phyloP scores from a whole-genome alignment of 306 rosid genomes.

The Cucumis hystrix region DNA sequence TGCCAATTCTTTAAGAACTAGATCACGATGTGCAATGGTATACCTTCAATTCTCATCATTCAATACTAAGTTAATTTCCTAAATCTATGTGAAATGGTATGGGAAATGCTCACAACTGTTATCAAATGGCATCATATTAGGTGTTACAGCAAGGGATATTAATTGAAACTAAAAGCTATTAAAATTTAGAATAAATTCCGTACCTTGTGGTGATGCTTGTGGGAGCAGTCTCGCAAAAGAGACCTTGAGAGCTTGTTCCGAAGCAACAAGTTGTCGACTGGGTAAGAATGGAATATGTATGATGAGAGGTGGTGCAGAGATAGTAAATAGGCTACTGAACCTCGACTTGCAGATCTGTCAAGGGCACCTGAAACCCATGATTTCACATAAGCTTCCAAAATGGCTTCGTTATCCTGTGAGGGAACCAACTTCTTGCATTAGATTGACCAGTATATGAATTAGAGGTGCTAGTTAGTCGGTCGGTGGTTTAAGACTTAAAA shows the following conservation, averaged over 20 bases:
- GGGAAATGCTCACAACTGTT: not conserved
- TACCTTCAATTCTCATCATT: no score
- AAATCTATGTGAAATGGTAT: not conserved
- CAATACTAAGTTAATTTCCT: no score
- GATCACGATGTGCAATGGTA: not conserved
- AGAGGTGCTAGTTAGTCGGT: no score
- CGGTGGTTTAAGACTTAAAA: no score
- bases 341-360: constrained; percentile 65
- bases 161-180: not conserved
- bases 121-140: not conserved
- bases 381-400: constrained; percentile 70
- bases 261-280: constrained; percentile 31
- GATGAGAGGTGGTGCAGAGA: constrained; percentile 75
- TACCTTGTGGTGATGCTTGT: constrained; percentile 70
- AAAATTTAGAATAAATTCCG: not conserved
- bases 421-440: not conserved
- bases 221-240: constrained; percentile 58
- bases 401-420: constrained; percentile 52
- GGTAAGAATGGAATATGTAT: constrained; percentile 35
- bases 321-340: constrained; percentile 48
- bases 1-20: not conserved
- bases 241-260: constrained; percentile 64
- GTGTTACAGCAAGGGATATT: not conserved
- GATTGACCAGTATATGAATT: not conserved
- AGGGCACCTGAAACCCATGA: constrained; percentile 87